A percentile compares a stretch with the other conserved stretches of the same genome.
These are phyloP conservation scores for Neckera pumila DNA, from an alignment of 225 moss, liverwort and hornwort genomes.

Conservation along the genomic window DNA sequence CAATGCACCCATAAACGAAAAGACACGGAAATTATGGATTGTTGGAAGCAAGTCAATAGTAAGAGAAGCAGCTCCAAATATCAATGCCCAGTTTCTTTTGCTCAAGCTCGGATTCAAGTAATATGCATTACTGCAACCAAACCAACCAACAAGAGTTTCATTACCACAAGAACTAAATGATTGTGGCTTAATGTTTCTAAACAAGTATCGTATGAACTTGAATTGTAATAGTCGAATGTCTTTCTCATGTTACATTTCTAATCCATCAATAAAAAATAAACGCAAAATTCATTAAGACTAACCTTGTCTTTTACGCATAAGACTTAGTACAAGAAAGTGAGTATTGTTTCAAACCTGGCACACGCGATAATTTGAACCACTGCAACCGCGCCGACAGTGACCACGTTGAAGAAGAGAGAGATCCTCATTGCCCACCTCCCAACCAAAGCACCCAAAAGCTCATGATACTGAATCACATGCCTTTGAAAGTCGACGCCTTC, in stretches of 20 bases:
- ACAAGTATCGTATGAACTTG: neutral
- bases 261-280: neutral
- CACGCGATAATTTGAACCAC: conserved; percentile 74
- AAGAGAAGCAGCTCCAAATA: conserved; percentile 38
- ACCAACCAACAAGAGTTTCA: neutral
- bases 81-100: conserved; percentile 37
- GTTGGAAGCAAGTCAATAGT: conserved; percentile 34
- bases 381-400: conserved; percentile 61
- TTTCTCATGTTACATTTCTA: no score
- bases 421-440: conserved; percentile 33
- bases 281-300: neutral
- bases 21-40: conserved; percentile 37
- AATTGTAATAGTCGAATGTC: neutral
- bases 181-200: neutral
- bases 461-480: conserved; percentile 71
- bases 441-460: conserved; percentile 46
- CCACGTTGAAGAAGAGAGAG: conserved; percentile 62
- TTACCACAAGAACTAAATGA: neutral
- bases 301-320: neutral
- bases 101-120: conserved; percentile 24
- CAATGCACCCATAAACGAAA: conserved; percentile 26
- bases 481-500: conserved; percentile 20
- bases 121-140: conserved; percentile 27
- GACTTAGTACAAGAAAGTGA: neutral
- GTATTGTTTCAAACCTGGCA: conserved; percentile 35